These are phyloP conservation scores for Alternaria triticina DNA, from an alignment of 2,329 filamentous ascomycete genomes.

Conservation along the genomic window DNA sequence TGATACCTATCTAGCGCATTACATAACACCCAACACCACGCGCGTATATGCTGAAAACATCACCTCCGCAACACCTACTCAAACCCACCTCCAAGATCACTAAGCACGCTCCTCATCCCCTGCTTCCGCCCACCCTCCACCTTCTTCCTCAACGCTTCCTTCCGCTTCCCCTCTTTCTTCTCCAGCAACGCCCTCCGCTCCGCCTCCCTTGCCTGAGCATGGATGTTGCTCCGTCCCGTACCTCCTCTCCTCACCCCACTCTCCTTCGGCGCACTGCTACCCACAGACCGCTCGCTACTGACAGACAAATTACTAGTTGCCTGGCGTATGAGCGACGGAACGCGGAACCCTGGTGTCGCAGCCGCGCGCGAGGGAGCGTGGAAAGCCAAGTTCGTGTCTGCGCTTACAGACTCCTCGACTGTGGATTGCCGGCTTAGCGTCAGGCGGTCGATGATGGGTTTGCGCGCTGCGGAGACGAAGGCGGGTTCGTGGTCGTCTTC, in stretches of 20 bases:
- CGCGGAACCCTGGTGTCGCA: slow-evolving; percentile 60
- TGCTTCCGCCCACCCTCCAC: slow-evolving; percentile 37
- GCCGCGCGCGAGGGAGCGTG: slow-evolving; percentile 51
- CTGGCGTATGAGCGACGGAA: slow-evolving; percentile 73
- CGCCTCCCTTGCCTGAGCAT: slow-evolving; percentile 65
- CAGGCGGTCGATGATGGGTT: slow-evolving; percentile 73
- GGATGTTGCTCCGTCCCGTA: slow-evolving; percentile 65
- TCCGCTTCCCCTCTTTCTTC: slow-evolving; percentile 58
- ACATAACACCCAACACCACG: neutral
- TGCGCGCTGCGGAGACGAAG: slow-evolving; percentile 46
- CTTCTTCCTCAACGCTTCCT: slow-evolving; percentile 55
- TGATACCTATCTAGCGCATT: neutral
- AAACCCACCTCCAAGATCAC: slow-evolving; percentile 43
- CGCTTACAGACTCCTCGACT: slow-evolving; percentile 29
- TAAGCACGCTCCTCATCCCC: slow-evolving; percentile 43
- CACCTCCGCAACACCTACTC: slow-evolving; percentile 28
- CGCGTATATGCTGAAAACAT: neutral
- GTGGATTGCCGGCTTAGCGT: slow-evolving; percentile 65
- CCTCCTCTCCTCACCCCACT: slow-evolving; percentile 55
- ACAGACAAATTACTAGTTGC: slow-evolving; percentile 66
- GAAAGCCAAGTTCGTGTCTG: slow-evolving; percentile 62
- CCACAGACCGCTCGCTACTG: slow-evolving; percentile 44
- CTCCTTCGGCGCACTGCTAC: slow-evolving; percentile 29
- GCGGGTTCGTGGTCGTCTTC: slow-evolving; percentile 43
- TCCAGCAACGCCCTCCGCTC: slow-evolving; percentile 61